Conservation (phyloP, 495 filamentous ascomycete species). For the Aeminium ludgeri region DNA sequence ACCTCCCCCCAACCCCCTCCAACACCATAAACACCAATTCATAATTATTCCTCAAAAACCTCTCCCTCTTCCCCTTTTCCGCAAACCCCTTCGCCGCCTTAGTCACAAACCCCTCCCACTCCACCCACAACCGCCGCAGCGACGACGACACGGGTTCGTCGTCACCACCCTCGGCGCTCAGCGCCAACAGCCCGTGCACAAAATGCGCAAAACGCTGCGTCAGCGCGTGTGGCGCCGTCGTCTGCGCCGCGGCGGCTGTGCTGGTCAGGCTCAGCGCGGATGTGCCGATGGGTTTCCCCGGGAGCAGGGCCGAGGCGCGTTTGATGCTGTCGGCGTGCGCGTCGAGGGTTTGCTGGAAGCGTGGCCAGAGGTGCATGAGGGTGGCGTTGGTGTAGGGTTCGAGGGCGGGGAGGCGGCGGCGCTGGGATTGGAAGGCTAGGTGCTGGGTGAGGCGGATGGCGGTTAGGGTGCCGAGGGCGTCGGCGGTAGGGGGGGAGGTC, state of each 20-base stretch:
- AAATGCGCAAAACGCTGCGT: constrained; percentile 89
- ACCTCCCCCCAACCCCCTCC: constrained; percentile 60
- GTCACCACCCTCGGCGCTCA: constrained; percentile 76
- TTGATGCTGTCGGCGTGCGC: constrained; percentile 76
- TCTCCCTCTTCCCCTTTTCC: constrained; percentile 60
- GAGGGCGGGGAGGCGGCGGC: constrained; percentile 71
- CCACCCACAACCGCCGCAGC: constrained; percentile 47
- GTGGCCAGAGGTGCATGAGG: constrained; percentile 90
- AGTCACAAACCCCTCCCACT: constrained; percentile 19
- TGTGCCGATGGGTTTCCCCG: constrained; percentile 34
- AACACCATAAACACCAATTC: constrained; percentile 81
- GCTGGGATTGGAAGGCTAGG: constrained; percentile 79
- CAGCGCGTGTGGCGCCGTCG: constrained; percentile 74
- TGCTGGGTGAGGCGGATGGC: constrained; percentile 90
- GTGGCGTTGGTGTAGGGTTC: constrained; percentile 89
- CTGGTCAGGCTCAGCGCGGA: constrained; percentile 41
- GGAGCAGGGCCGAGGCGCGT: constrained; percentile 34
- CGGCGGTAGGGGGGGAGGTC: constrained; percentile 47
- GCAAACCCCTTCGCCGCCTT: constrained; percentile 32
- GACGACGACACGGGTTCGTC: constrained; percentile 81
- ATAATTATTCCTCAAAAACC: constrained; percentile 91
- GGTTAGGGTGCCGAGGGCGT: constrained; percentile 71
- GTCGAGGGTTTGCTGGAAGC: constrained; percentile 86
- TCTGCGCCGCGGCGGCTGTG: constrained; percentile 42
- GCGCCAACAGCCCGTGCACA: constrained; percentile 60